These are phyloP conservation scores for Fusarium clavum DNA, from an alignment of 2,329 filamentous ascomycete genomes.

Conservation along the genomic window DNA sequence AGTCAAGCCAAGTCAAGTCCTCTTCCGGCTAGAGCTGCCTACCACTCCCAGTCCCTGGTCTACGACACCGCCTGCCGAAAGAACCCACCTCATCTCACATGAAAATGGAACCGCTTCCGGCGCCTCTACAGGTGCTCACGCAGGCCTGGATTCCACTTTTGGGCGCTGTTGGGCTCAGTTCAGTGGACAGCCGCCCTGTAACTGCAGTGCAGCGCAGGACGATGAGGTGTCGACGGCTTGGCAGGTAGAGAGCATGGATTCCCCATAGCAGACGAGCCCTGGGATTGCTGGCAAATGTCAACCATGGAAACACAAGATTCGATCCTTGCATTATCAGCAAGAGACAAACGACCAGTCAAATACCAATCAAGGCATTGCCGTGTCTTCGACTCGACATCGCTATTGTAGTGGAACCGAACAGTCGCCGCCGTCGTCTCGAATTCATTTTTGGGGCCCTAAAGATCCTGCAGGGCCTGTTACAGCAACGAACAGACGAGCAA, in stretches of 20 bases:
- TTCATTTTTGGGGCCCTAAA: slow-evolving; percentile 19
- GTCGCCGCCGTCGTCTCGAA: slow-evolving; percentile 38
- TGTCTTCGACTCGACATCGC: slow-evolving; percentile 21
- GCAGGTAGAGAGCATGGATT: slow-evolving; percentile 23
- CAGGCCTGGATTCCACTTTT: slow-evolving; percentile 29
- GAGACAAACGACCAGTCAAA: slow-evolving; percentile 9
- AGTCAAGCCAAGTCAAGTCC: slow-evolving; percentile 33
- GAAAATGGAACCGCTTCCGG: slow-evolving; percentile 35
- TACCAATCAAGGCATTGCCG: slow-evolving; percentile 39
- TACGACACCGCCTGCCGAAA: slow-evolving; percentile 41
- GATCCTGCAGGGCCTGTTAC: slow-evolving; percentile 17
- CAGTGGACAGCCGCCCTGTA: slow-evolving; percentile 30
- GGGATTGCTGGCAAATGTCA: slow-evolving; percentile 20
- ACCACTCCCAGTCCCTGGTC: slow-evolving; percentile 22
- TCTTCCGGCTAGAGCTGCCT: slow-evolving; percentile 42
- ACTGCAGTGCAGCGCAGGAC: slow-evolving; percentile 19
- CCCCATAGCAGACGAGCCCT: slow-evolving; percentile 22
- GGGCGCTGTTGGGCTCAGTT: slow-evolving; percentile 35
- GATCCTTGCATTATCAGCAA: slow-evolving; percentile 22
- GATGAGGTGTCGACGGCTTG: slow-evolving; percentile 18
- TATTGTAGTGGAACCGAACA: slow-evolving; percentile 43
- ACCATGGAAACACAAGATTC: slow-evolving; percentile 27
- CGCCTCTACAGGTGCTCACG: slow-evolving; percentile 23
- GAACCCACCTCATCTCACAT: slow-evolving; percentile 37
- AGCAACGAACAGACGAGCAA: slow-evolving; percentile 5